Evolutionary conservation across 495 filamentous ascomycete genomes (phyloP), one percentile per base, ranked within the genome.

Genomic region (Neurospora sp.): DNA sequence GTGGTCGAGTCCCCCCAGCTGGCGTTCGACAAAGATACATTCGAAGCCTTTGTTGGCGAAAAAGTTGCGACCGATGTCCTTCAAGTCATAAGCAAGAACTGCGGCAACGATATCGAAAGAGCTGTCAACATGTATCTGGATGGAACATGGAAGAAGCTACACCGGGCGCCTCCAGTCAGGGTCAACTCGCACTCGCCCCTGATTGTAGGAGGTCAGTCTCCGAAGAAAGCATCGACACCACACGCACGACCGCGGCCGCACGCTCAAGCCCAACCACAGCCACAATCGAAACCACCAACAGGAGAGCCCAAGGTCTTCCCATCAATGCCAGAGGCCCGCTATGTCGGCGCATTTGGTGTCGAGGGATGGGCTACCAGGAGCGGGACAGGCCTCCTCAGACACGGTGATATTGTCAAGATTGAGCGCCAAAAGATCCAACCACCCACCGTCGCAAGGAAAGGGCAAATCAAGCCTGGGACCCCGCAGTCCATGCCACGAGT

Each of bases 321-420:
- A 61, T 74, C 40, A n/a, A 88, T 89, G 81, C 91, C 92, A 0
- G 75, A 85, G 3, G 85, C 83, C 71, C 86, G 96, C 78, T 99
- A 97, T 78, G 85, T 98, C 68, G 96, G 96, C 38, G 92, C 93
- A 0, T 96, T 98, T 82, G 96, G 96, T 18, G 94, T 93, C 7
- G 92, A 89, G 40, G 95, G 89, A 9, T 99, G 96, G 96, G 88
- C 93, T 48, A 98, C 96, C n/a, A 88, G 89, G 76, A 97, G 93
- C 78, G 96, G 96, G 3, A 83, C 78, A 3, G 87, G 85, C 38
- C 79, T 97, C 8, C 73, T 98, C 46, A 90, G 88, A 70, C 91
- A 95, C 77, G 93, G 90, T 2, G 94, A 98, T 74, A 69, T 80
- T 27, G 89, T 98, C 74, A 90, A 85, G 69, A 97, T 99, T 69